Conservation (phyloP, 78 protist species). For the Corallochytrium limacisporum region DNA sequence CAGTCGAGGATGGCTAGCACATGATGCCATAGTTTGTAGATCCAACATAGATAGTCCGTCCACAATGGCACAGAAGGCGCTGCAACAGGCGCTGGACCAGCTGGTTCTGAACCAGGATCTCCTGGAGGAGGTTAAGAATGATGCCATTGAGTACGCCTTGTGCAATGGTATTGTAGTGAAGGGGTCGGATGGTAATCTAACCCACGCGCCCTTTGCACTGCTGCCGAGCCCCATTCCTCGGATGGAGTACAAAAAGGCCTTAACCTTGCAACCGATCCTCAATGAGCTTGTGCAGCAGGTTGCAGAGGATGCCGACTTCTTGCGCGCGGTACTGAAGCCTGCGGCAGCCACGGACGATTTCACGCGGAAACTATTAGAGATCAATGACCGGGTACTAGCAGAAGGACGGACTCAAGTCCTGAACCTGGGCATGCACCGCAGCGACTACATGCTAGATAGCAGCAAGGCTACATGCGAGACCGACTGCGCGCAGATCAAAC, state of each 20-base stretch:
- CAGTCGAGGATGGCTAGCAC: too few relatives aligned
- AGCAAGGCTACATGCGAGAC: not conserved
- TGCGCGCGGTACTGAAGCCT: constrained; percentile 26
- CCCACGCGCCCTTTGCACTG: constrained; percentile 43
- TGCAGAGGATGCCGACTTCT: constrained; percentile 22
- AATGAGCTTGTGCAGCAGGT: constrained; percentile 34
- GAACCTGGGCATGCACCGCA: constrained; percentile 51
- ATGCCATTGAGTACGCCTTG: too few relatives aligned
- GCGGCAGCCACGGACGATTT: constrained; percentile 42
- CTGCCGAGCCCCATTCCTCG: constrained; percentile 21
- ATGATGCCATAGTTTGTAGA: too few relatives aligned
- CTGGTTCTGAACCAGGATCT: too few relatives aligned
- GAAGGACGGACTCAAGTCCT: constrained; percentile 9
- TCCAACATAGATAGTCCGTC: too few relatives aligned
- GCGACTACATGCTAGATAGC: constrained; percentile 82
- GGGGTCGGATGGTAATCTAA: not conserved
- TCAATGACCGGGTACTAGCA: constrained; percentile 17
- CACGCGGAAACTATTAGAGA: constrained; percentile 24
- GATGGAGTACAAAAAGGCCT: constrained; percentile 13
- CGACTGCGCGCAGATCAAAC: constrained; percentile 17
- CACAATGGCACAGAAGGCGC: too few relatives aligned
- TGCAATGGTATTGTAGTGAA: too few relatives aligned
- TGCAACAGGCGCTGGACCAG: too few relatives aligned
- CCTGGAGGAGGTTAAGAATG: too few relatives aligned
- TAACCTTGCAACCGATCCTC: constrained; percentile 8